These are phyloP conservation scores for Staphylotrichum longicolle DNA, from an alignment of 495 filamentous ascomycete species.

Conservation along the genomic window DNA sequence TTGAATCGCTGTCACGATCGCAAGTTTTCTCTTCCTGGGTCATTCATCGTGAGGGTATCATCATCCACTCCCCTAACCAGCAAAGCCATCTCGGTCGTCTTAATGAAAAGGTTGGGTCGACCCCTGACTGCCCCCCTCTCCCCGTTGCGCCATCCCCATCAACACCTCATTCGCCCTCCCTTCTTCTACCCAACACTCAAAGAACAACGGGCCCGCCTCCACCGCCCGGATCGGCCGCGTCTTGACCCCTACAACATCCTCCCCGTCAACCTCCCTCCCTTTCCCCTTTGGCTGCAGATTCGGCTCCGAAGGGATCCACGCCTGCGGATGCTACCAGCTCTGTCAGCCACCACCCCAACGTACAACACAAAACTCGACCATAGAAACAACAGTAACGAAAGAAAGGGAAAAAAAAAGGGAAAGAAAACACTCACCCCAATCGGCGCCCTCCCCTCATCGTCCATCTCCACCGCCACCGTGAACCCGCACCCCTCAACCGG, in stretches of 20 bases:
- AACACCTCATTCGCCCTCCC: conserved; percentile 36
- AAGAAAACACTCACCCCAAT: conserved; percentile 53
- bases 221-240: conserved; percentile 58
- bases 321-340: conserved; percentile 53
- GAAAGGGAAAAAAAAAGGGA: conserved; percentile 13
- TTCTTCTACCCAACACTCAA: conserved; percentile 70
- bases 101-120: conserved; percentile 1
- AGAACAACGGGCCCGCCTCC: conserved; percentile 60
- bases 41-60: conserved; percentile 2
- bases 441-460: conserved; percentile 70
- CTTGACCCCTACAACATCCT: conserved; percentile 46
- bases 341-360: neutral
- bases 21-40: neutral
- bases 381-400: neutral
- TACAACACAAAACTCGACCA: neutral
- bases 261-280: conserved; percentile 33
- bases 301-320: conserved; percentile 63
- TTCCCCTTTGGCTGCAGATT: conserved; percentile 43
- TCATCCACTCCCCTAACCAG: neutral
- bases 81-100: neutral
- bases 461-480: conserved; percentile 82
- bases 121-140: neutral
- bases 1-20: conserved; percentile 11
- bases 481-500: conserved; percentile 69
- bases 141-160: conserved; percentile 8